Base-by-base conservation (phyloP, 345 rosid genomes). In the Schrenkiella parvula region DNA sequence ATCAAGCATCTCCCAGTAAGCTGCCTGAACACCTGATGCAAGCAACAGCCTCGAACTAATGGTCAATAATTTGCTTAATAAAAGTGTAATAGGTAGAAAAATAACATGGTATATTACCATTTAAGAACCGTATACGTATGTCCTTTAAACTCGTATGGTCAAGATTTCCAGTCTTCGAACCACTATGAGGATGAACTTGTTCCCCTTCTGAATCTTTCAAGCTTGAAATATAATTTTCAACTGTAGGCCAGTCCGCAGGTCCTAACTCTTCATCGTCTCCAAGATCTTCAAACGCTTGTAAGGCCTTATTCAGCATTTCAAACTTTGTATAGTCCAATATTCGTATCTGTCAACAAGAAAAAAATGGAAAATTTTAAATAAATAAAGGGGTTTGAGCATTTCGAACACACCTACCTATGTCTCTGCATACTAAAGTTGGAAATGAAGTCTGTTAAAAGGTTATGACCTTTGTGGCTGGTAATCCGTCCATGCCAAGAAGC, bases 201-300 rank as follows among this genome's bases (percentile, higher is more conserved):
- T 63, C 86, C 75, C 79, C 96, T 53, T 87, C 92, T 80, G 86
- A 72, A 79, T 83, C 68, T 67, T 90, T 73, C 56, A 93, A 75
- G 86, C 89, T 83, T 62, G 79, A 17, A 54, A 91, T 89, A 48
- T 89, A 88, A 65, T 80, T 85, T 75, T 88, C 84, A 55, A 93
- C 95, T 18, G 93, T 85, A 29, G 88, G 81, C 99, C 99, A 93
- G 75, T 93, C 99, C 60, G 84, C 89, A 77, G 97, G 97, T 82
- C 98, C 97, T 61, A 93, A 85, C 79, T 95, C 97, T 80, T 93
- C 99, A 66, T 95, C 99, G n/a, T 91, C 96, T 74, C 90, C 91
- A 31, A 89, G 90, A 74, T 88, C 93, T 77, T 85, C 82, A 85
- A 88, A 95, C 50, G 91, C 90, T 82, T 87, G 83, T 62, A 84